Percentiles rank a stretch among this genome's conserved stretches.
Evolutionary conservation across 306 rosid genomes (phyloP).

Genomic region (Myrica gale): DNA sequence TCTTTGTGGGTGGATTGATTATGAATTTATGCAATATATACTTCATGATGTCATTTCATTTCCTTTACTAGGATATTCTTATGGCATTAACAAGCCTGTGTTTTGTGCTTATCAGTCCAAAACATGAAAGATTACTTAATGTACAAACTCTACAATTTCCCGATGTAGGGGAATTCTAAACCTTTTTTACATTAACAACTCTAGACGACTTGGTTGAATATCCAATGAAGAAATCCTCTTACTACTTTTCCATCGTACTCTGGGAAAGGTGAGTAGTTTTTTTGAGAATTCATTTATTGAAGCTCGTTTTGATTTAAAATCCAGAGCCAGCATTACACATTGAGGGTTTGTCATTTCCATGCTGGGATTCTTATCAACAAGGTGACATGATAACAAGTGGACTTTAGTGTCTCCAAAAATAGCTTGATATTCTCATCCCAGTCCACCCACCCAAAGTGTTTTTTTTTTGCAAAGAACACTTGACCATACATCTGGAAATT

Average conservation of each 20-base stretch:
- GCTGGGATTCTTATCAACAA: slow-evolving; percentile 53
- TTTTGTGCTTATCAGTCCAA: neutral
- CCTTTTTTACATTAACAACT: neutral
- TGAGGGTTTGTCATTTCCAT: slow-evolving; percentile 34
- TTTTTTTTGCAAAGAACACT: slow-evolving; percentile 38
- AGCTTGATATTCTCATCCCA: slow-evolving; percentile 37
- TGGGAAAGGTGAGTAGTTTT: neutral
- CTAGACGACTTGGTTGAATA: neutral
- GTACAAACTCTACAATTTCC: neutral
- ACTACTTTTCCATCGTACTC: neutral
- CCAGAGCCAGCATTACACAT: slow-evolving; percentile 10
- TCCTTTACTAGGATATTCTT: neutral
- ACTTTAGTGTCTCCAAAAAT: slow-evolving; percentile 35
- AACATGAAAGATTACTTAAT: neutral
- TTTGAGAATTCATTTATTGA: neutral
- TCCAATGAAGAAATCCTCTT: neutral
- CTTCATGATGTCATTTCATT: neutral
- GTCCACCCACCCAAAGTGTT: slow-evolving; percentile 35
- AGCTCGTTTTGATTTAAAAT: slow-evolving; percentile 4
- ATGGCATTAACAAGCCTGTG: neutral
- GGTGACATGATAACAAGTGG: slow-evolving; percentile 32
- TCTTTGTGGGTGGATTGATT: neutral
- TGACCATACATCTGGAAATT: slow-evolving; percentile 41
- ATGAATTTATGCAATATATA: neutral
- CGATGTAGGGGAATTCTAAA: neutral